These are phyloP conservation scores for Macrolepiota dolichaula DNA, from an alignment of 768 basidiomycete species.

Conservation along the genomic window DNA sequence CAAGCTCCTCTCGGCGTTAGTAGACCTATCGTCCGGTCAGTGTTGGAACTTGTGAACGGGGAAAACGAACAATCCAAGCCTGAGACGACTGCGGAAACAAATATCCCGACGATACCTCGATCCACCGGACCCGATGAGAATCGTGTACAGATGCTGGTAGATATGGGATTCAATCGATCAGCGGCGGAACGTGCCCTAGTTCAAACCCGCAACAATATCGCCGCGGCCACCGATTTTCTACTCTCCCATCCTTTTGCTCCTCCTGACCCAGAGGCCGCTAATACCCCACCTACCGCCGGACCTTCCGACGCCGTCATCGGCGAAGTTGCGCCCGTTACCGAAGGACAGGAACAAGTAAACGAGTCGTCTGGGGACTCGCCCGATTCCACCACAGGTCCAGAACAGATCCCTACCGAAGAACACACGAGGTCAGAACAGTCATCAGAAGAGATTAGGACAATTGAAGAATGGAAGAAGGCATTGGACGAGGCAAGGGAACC, in stretches of 20 bases:
- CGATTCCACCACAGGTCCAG: neutral
- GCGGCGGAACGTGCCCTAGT: constrained; percentile 81
- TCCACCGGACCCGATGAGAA: constrained; percentile 66
- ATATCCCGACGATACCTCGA: constrained; percentile 26
- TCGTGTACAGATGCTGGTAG: constrained; percentile 78
- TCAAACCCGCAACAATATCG: constrained; percentile 86
- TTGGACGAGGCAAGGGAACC: constrained; percentile 65
- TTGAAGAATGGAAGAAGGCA: constrained; percentile 63
- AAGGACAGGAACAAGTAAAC: neutral
- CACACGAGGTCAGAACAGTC: constrained; percentile 16
- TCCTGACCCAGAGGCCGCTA: constrained; percentile 56
- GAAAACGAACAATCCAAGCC: constrained; percentile 73
- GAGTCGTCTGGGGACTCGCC: neutral
- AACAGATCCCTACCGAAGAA: neutral
- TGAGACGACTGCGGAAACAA: constrained; percentile 34
- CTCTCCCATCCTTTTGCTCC: constrained; percentile 79
- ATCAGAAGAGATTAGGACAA: constrained; percentile 32
- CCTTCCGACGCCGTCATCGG: constrained; percentile 27
- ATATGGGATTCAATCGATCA: constrained; percentile 96
- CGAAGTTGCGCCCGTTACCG: constrained; percentile 16
- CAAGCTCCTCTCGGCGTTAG: constrained; percentile 71
- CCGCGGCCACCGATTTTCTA: constrained; percentile 83
- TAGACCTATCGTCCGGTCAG: constrained; percentile 69
- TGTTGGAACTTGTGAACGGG: constrained; percentile 77
- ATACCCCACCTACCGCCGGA: constrained; percentile 13